phyloP scores from a whole-genome alignment of 1,284 basidiomycete genomes.

The Trametes sp. region DNA sequence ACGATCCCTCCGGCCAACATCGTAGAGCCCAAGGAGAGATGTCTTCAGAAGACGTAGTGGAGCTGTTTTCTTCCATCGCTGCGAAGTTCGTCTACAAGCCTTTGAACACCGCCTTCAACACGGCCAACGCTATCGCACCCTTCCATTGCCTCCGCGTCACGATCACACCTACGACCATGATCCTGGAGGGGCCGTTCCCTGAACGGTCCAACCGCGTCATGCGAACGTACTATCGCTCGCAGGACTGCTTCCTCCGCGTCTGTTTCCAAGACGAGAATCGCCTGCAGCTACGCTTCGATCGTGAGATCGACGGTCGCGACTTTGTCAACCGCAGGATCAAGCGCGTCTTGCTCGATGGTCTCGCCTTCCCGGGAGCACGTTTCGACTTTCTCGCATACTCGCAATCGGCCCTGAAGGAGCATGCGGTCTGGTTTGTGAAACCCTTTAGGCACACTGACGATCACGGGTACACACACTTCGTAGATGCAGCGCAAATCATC shows the following conservation, averaged over 20 bases:
- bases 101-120: constrained; percentile 13
- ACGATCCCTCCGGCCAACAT: not conserved
- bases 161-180: constrained; percentile 66
- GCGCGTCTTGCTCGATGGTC: constrained; percentile 50
- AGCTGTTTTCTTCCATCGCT: constrained; percentile 14
- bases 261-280: constrained; percentile 66
- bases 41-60: constrained; percentile 15
- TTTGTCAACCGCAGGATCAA: constrained; percentile 57
- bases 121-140: constrained; percentile 28
- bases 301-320: constrained; percentile 54
- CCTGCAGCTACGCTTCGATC: constrained; percentile 56
- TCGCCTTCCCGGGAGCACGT: constrained; percentile 56
- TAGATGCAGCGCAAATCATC: constrained; percentile 59
- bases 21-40: constrained; percentile 2
- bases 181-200: constrained; percentile 65
- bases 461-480: constrained; percentile 35
- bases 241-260: constrained; percentile 69
- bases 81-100: constrained; percentile 36
- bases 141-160: constrained; percentile 64
- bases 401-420: constrained; percentile 60
- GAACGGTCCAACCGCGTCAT: constrained; percentile 75
- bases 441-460: constrained; percentile 47
- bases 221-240: constrained; percentile 54
- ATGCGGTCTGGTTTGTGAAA: constrained; percentile 66
- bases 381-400: constrained; percentile 67